Base-by-base conservation (phyloP, 2,329 filamentous ascomycete genomes). In the Iodosphaeria phyllophila region DNA sequence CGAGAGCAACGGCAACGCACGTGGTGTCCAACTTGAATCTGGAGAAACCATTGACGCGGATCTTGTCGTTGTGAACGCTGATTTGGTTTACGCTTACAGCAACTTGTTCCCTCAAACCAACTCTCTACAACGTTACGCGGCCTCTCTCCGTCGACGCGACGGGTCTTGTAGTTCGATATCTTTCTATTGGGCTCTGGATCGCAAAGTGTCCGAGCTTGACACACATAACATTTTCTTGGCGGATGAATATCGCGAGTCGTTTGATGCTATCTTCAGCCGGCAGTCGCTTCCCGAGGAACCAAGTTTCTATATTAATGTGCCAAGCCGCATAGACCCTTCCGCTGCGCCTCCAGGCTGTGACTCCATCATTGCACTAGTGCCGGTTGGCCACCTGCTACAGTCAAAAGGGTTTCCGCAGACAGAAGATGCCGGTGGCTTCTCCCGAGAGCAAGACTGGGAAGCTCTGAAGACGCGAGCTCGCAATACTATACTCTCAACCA, bases 181-280 rank as follows among this genome's bases (percentile, higher is more conserved):
- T 5, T 82, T 82, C 48, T 82, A 79, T 54, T 83, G 74, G 74
- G 63, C 65, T 3, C 55, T 79, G 12, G 56, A 65, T 30, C 52
- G 56, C 25, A 56, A 59, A 25, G 50, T 80, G 2, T 63, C 66
- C 0, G 61, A 75, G 43, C 58, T 83, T 3, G 54, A 60, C 11
- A 64, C 70, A 0, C 76, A 83, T 49, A 83, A 82, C 43, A 77
- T 82, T 37, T 83, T 83, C 51, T 61, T 82, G 5, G 74, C 75
- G 3, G 68, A 78, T 35, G 58, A 74, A 33, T 83, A 79, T 43
- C 58, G 58, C 25, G 69, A 75, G 36, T 72, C 63, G n/a, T 82
- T 82, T 38, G 74, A 82, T 44, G 61, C 64, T 30, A 82, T 82
- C 30, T 82, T 83, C 56, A 67, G 74, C 34, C 52, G 64, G 16